A percentile compares a stretch with the other conserved stretches of the same genome.
Evolutionary conservation across 805 yeast species (phyloP).

Genomic region (Candida sonorensis): DNA sequence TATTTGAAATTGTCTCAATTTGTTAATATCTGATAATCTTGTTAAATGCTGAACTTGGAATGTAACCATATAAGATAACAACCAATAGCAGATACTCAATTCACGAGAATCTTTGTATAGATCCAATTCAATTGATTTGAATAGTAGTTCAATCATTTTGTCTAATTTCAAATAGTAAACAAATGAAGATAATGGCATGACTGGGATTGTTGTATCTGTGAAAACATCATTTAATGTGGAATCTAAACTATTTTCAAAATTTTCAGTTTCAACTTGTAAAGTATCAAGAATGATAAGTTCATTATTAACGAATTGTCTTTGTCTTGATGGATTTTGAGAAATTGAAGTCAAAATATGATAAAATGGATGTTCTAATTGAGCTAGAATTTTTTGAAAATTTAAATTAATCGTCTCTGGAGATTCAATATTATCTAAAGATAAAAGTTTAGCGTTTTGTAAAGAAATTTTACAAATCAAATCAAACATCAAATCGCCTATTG

Average conservation of each 20-base stretch:
- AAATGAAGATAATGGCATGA: constrained; percentile 67
- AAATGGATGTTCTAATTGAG: constrained; percentile 42
- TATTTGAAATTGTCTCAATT: constrained; percentile 16
- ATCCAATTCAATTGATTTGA: constrained; percentile 71
- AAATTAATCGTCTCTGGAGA: constrained; percentile 15
- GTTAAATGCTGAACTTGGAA: constrained; percentile 16
- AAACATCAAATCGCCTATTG: constrained; percentile 30
- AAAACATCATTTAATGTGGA: constrained; percentile 24
- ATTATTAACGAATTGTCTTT: constrained; percentile 66
- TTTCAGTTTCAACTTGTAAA: constrained; percentile 68
- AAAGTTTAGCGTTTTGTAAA: constrained; percentile 18
- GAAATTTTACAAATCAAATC: constrained; percentile 19
- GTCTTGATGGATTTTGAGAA: constrained; percentile 71
- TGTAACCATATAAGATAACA: constrained; percentile 34
- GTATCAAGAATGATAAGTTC: constrained; percentile 64
- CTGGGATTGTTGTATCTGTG: constrained; percentile 31
- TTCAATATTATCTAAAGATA: constrained; percentile 4
- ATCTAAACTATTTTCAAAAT: constrained; percentile 43
- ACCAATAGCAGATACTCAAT: constrained; percentile 61
- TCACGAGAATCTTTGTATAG: constrained; percentile 65
- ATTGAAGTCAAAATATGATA: constrained; percentile 36
- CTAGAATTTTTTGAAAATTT: constrained; percentile 25
- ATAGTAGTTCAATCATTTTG: constrained; percentile 64
- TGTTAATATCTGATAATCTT: constrained; percentile 14
- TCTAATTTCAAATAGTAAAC: constrained; percentile 58